Percentiles rank a stretch among this genome's conserved stretches.
These are phyloP conservation scores for Artomyces pyxidatus DNA, from an alignment of 768 basidiomycete genomes.

Conservation along the genomic window DNA sequence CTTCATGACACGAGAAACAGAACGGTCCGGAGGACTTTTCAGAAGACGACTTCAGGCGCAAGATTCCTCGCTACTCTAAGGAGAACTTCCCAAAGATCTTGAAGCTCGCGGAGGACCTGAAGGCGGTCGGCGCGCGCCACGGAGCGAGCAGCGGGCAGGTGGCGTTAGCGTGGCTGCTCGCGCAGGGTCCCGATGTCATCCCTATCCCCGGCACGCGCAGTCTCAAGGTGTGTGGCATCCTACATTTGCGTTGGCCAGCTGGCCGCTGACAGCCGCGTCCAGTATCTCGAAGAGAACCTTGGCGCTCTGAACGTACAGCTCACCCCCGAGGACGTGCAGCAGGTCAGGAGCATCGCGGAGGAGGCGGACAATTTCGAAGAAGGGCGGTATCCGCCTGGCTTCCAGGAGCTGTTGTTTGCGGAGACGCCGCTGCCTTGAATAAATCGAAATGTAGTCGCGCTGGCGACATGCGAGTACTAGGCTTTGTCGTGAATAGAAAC, in stretches of 20 bases:
- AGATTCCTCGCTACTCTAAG: slow-evolving; percentile 19
- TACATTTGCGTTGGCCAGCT: neutral
- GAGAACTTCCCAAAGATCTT: slow-evolving; percentile 41
- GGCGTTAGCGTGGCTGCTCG: slow-evolving; percentile 32
- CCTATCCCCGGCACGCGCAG: slow-evolving; percentile 26
- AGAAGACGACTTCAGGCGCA: slow-evolving; percentile 20
- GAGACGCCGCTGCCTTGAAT: too few relatives aligned
- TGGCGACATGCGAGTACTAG: too few relatives aligned
- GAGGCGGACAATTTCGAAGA: too few relatives aligned
- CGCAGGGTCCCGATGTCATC: slow-evolving; percentile 18
- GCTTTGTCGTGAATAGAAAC: too few relatives aligned
- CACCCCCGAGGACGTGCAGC: too few relatives aligned
- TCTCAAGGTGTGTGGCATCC: slow-evolving; percentile 20
- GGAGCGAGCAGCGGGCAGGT: slow-evolving; percentile 32
- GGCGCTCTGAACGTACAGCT: slow-evolving; percentile 25
- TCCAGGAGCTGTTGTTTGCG: too few relatives aligned
- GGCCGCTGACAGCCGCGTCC: neutral
- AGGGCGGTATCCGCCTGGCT: too few relatives aligned
- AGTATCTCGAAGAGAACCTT: slow-evolving; percentile 41
- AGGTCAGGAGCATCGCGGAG: too few relatives aligned
- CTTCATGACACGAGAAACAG: slow-evolving; percentile 16
- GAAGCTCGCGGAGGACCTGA: slow-evolving; percentile 27
- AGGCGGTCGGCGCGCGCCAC: slow-evolving; percentile 26
- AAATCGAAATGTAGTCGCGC: too few relatives aligned
- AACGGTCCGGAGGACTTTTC: slow-evolving; percentile 24